Conservation (phyloP, 2,329 filamentous ascomycete species). For the Fusarium concolor region DNA sequence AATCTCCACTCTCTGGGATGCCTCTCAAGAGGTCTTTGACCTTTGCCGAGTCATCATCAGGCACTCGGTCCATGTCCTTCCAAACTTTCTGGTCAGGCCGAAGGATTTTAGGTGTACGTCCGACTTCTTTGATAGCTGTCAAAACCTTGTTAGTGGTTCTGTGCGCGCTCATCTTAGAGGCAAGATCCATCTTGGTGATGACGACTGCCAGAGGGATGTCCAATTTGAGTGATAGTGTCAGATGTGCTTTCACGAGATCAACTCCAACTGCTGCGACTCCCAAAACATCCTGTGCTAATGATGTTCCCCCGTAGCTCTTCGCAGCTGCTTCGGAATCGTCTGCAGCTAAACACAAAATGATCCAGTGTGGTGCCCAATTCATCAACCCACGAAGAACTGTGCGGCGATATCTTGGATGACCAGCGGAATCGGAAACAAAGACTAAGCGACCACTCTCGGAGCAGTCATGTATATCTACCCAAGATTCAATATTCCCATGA, state of each 20-base stretch:
- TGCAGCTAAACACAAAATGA: conserved; percentile 85
- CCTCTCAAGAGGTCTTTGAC: conserved; percentile 66
- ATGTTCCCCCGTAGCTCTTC: conserved; percentile 54
- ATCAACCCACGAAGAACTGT: conserved; percentile 91
- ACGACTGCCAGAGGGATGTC: conserved; percentile 81
- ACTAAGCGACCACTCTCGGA: conserved; percentile 80
- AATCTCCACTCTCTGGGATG: conserved; percentile 58
- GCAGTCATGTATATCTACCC: conserved; percentile 91
- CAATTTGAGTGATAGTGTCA: conserved; percentile 86
- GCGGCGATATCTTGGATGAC: conserved; percentile 87
- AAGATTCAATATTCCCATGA: conserved; percentile 86
- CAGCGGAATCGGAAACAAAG: conserved; percentile 91
- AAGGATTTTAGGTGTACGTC: conserved; percentile 81
- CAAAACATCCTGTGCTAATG: conserved; percentile 63
- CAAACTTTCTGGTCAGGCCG: conserved; percentile 62
- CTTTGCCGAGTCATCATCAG: conserved; percentile 66
- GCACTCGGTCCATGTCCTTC: conserved; percentile 67
- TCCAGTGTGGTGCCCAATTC: conserved; percentile 97
- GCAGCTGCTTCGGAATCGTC: conserved; percentile 70
- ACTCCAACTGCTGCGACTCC: conserved; percentile 67
- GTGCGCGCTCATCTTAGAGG: conserved; percentile 77
- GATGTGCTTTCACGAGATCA: conserved; percentile 81
- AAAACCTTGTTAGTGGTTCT: conserved; percentile 79
- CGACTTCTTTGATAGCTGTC: conserved; percentile 79
- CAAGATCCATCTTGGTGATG: conserved; percentile 91